Evolutionary conservation across 768 basidiomycete species (phyloP), one percentile per base, ranked within the genome.

Genomic region (Lenzites betulinus): DNA sequence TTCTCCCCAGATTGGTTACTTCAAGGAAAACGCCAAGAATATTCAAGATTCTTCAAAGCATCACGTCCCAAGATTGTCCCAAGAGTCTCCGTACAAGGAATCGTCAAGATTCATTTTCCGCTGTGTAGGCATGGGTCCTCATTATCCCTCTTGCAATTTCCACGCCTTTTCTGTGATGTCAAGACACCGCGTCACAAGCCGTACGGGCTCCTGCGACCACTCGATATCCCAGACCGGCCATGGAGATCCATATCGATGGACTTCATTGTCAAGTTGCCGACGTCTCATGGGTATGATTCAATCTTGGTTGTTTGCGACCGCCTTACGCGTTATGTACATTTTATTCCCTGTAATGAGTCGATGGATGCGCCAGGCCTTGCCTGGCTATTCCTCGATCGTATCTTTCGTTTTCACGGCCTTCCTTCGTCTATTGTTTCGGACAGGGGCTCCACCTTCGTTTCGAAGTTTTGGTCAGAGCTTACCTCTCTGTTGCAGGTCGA

Each of bases 361-460:
- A 2, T 22, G 12, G 20, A 22, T 22, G 43, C 43, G 3, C 16
- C 16, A 20, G 43, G 20, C 6, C 20, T 44, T 22, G 43, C 43
- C 3, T 44, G 43, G 43, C 20, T 44, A 12, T 44, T 44, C 22
- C 43, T 44, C 43, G 43, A 44, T 12, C 43, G 43, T n/a, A 22
- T 44, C 7, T 44, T 44, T n/a, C 43, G 43, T 5, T 44, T 20
- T n/a, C 43, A 48, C 26, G 46, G 46, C 15, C 48, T 68, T 8
- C 65, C 66, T 6, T 36, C 49, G 5, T 48, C 49, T 4, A 58
- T 70, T 39, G 55, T 62, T 30, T 65, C 64, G 7, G 66, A 70
- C 25, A 54, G 54, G 7, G 67, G 65, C n/a, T 52, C 60, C 1
- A 39, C n/a, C 7, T 64, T 66, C 26, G 47, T 64, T 16, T 64